phyloP scores from a whole-genome alignment of 2,329 filamentous ascomycete genomes.

The Fusarium sp. region DNA sequence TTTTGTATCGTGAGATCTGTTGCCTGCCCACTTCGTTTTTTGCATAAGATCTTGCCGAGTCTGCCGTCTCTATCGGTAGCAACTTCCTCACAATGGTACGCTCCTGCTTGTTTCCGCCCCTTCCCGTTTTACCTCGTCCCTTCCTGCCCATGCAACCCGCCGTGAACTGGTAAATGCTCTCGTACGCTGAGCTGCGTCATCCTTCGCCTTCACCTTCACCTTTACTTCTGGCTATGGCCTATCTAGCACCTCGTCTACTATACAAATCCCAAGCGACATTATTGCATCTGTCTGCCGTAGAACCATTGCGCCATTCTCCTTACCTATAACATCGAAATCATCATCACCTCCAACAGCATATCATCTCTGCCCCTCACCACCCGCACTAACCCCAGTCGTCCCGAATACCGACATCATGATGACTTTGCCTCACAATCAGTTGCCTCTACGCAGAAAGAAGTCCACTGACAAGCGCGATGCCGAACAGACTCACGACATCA shows the following conservation, averaged over 20 bases:
- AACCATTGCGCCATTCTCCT: constrained; percentile 23
- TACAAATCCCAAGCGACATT: constrained; percentile 12
- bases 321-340: constrained; percentile 22
- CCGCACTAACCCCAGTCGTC: constrained; percentile 30
- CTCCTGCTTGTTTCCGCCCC: constrained; percentile 11
- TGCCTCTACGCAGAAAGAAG: constrained; percentile 33
- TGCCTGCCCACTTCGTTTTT: not conserved
- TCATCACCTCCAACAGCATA: constrained; percentile 28
- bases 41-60: constrained; percentile 5
- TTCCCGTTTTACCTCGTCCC: constrained; percentile 14
- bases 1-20: constrained; percentile 26
- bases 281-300: constrained; percentile 1
- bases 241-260: constrained; percentile 1
- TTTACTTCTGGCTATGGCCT: not conserved
- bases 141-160: constrained; percentile 36
- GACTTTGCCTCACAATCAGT: constrained; percentile 25
- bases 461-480: constrained; percentile 42
- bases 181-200: constrained; percentile 40
- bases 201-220: not conserved
- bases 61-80: constrained; percentile 21
- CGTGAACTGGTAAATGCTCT: constrained; percentile 29
- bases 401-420: constrained; percentile 43
- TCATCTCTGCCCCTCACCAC: constrained; percentile 32
- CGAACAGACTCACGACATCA: constrained; percentile 63
- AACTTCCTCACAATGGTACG: constrained; percentile 41